phyloP scores from a whole-genome alignment of 805 yeast genomes.

The Candida morakotiae region DNA sequence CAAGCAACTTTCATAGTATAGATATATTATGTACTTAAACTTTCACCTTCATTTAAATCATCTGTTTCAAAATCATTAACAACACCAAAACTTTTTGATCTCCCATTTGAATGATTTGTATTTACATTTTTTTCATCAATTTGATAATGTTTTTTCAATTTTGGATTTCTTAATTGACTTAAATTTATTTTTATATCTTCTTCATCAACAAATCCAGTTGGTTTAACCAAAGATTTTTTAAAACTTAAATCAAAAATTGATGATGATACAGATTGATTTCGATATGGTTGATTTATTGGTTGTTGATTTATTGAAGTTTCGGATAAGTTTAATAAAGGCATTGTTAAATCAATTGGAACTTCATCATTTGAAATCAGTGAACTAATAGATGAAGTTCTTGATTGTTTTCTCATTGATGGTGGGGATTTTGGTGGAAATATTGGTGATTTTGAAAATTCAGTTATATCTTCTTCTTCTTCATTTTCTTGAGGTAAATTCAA shows the following conservation, averaged over 20 bases:
- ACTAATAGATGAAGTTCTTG: conserved; percentile 18
- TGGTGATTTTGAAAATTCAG: conserved; percentile 14
- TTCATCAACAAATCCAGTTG: conserved; percentile 22
- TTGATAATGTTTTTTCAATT: conserved; percentile 26
- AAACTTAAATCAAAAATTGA: conserved; percentile 16
- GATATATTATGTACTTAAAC: background rate
- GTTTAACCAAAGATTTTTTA: conserved; percentile 11
- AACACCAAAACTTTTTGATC: conserved; percentile 16
- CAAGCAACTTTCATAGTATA: too few relatives aligned
- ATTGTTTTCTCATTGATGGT: conserved; percentile 2
- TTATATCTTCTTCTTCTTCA: conserved; percentile 14
- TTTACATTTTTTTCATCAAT: conserved; percentile 4
- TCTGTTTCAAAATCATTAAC: conserved; percentile 4
- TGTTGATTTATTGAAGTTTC: conserved; percentile 16
- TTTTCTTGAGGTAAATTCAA: too few relatives aligned
- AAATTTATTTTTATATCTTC: conserved; percentile 16
- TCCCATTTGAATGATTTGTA: background rate
- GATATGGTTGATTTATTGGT: conserved; percentile 4
- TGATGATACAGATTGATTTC: conserved; percentile 23
- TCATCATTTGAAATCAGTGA: conserved; percentile 14
- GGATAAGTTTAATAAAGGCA: conserved; percentile 27
- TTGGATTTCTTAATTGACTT: conserved; percentile 21
- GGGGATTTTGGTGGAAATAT: conserved; percentile 5
- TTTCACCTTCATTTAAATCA: background rate
- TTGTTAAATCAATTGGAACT: conserved; percentile 23